Evolutionary conservation across 805 yeast species (phyloP).

Genomic region (Ogataea angusta): DNA sequence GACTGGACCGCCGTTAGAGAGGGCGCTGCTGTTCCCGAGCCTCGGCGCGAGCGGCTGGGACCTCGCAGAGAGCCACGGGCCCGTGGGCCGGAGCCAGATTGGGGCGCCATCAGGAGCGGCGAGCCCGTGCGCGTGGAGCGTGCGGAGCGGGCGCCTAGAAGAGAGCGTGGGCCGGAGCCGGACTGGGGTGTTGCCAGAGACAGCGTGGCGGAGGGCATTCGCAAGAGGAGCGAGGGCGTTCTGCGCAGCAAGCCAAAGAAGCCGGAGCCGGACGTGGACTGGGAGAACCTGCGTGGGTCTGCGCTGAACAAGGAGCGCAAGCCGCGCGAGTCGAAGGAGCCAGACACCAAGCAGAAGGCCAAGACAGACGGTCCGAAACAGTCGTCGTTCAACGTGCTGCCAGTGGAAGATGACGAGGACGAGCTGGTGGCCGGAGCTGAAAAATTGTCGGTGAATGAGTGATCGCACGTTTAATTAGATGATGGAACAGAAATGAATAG

Average conservation of each 20-base stretch:
- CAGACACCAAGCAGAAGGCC: constrained; percentile 14
- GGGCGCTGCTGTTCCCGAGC: constrained; percentile 21
- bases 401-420: constrained; percentile 46
- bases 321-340: constrained; percentile 6
- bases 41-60: constrained; percentile 19
- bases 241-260: constrained; percentile 16
- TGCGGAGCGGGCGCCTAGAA: constrained; percentile 26
- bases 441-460: constrained; percentile 39
- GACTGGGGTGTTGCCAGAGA: constrained; percentile 45
- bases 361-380: constrained; percentile 33
- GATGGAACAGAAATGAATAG: background rate
- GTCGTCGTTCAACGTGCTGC: constrained; percentile 49
- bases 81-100: constrained; percentile 59
- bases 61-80: constrained; percentile 34
- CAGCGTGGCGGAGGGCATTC: constrained; percentile 12
- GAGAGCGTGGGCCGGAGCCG: constrained; percentile 36
- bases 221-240: constrained; percentile 7
- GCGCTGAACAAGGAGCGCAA: constrained; percentile 13
- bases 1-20: constrained; percentile 44
- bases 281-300: constrained; percentile 26
- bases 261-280: constrained; percentile 19
- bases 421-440: constrained; percentile 28
- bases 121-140: constrained; percentile 18
- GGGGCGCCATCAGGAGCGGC: constrained; percentile 44
- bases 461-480: constrained; percentile 41